Evolutionary conservation across 2,329 filamentous ascomycete genomes (phyloP).

Genomic region (Alternaria consortialis): DNA sequence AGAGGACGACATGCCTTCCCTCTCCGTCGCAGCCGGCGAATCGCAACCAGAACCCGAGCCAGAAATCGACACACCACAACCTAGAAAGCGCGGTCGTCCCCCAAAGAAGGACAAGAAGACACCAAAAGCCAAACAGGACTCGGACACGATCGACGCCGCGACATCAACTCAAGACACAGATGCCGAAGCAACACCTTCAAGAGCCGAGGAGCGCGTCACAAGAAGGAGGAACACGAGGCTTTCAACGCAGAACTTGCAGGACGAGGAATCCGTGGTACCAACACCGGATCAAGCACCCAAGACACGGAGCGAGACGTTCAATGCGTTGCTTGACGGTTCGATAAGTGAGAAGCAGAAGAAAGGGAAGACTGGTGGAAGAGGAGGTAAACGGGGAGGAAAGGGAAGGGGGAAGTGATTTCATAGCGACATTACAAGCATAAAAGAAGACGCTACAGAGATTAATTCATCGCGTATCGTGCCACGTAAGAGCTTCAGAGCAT

Average conservation of each 20-base stretch:
- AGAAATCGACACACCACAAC: slow-evolving; percentile 2
- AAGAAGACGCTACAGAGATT: too few species aligned
- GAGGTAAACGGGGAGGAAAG: neutral
- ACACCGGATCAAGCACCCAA: slow-evolving; percentile 23
- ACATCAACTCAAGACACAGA: slow-evolving; percentile 4
- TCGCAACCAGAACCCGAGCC: neutral
- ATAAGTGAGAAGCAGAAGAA: slow-evolving; percentile 22
- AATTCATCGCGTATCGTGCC: too few species aligned
- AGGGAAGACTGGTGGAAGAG: slow-evolving; percentile 7
- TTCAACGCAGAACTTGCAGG: slow-evolving; percentile 9
- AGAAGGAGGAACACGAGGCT: slow-evolving; percentile 13
- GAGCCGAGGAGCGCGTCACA: slow-evolving; percentile 1
- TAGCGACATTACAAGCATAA: neutral
- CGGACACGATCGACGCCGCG: neutral
- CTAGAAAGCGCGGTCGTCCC: slow-evolving; percentile 15
- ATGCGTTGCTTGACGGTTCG: slow-evolving; percentile 31
- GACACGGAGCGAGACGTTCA: slow-evolving; percentile 38
- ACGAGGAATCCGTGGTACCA: slow-evolving; percentile 2
- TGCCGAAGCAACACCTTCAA: slow-evolving; percentile 17
- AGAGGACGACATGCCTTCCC: neutral
- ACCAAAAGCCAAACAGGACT: neutral
- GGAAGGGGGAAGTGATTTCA: slow-evolving; percentile 1
- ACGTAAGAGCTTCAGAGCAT: too few species aligned
- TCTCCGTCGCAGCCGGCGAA: neutral
- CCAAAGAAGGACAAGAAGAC: slow-evolving; percentile 18